Conservation (phyloP, 2,329 filamentous ascomycete species). For the Hypoxylon sp. region DNA sequence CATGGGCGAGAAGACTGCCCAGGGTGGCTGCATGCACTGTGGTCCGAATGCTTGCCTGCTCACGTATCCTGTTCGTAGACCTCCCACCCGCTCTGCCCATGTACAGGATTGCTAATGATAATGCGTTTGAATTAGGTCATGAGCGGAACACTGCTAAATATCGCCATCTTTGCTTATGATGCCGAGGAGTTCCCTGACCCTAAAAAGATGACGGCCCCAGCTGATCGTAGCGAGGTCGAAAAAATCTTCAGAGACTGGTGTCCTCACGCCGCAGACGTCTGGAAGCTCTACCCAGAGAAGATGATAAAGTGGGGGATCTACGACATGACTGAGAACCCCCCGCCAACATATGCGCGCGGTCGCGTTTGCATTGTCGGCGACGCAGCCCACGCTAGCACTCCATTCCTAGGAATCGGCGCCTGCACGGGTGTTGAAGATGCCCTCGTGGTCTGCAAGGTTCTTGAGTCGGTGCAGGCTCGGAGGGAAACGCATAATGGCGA, state of each 20-base stretch:
- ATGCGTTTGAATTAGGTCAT: neutral
- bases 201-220: neutral
- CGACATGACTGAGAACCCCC: conserved; percentile 5
- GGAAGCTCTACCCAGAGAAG: conserved; percentile 1
- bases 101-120: neutral
- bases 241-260: neutral
- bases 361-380: conserved; percentile 21
- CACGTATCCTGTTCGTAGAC: neutral
- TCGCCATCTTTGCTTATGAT: conserved; percentile 1
- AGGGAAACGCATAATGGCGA: neutral
- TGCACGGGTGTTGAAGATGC: conserved; percentile 2
- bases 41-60: neutral
- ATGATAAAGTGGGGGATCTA: conserved; percentile 1
- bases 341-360: conserved; percentile 16
- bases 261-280: neutral
- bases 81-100: neutral
- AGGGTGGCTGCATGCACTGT: conserved; percentile 32
- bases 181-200: conserved; percentile 1
- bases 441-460: conserved; percentile 9
- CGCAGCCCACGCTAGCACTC: conserved; percentile 5
- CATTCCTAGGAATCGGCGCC: conserved; percentile 4
- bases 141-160: conserved; percentile 1
- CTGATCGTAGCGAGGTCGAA: neutral
- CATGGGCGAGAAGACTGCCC: conserved; percentile 48
- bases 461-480: neutral